A percentile compares a stretch with the other conserved stretches of the same genome.
Conservation (phyloP, 2,329 filamentous ascomycete genomes). For the Pseudogymnoascus sp. region DNA sequence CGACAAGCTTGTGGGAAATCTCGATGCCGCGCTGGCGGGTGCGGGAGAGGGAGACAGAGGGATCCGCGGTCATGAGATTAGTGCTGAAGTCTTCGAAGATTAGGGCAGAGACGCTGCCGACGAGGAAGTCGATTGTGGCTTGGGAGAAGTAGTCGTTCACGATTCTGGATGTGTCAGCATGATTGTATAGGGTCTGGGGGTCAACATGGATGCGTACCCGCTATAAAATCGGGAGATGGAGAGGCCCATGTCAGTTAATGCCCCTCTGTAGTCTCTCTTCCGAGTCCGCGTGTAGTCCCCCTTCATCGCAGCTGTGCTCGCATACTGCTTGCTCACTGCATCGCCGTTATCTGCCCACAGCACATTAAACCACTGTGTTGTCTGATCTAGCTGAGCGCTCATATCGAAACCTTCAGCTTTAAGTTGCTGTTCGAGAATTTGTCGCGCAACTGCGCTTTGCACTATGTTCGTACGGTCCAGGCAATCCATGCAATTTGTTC, state of each 20-base stretch:
- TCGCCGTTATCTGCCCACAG: slow-evolving; percentile 98
- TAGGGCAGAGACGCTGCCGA: slow-evolving; percentile 75
- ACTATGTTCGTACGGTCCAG: slow-evolving; percentile 93
- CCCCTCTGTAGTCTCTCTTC: slow-evolving; percentile 84
- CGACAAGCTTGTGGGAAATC: slow-evolving; percentile 75
- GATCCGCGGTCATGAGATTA: slow-evolving; percentile 88
- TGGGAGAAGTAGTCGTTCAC: slow-evolving; percentile 98
- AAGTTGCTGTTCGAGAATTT: slow-evolving; percentile 73
- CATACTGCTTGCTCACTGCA: slow-evolving; percentile 90
- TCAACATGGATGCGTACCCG: slow-evolving; percentile 40
- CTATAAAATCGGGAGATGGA: slow-evolving; percentile 72
- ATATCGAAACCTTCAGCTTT: slow-evolving; percentile 69
- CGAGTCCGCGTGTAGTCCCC: slow-evolving; percentile 90
- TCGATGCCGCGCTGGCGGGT: slow-evolving; percentile 87
- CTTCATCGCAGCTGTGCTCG: slow-evolving; percentile 90
- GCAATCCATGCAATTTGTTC: slow-evolving; percentile 98
- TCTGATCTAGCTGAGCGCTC: slow-evolving; percentile 65
- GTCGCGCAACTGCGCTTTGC: slow-evolving; percentile 81
- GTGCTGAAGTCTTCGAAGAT: slow-evolving; percentile 93
- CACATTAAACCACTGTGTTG: slow-evolving; percentile 88
- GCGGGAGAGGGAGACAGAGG: slow-evolving; percentile 75
- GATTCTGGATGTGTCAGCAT: slow-evolving; percentile 52
- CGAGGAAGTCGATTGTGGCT: slow-evolving; percentile 85
- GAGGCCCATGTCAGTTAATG: slow-evolving; percentile 81
- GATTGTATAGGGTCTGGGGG: neutral